These are phyloP conservation scores for Phtheirospermum japonicum DNA, from an alignment of 257 asterid species.

Conservation along the genomic window DNA sequence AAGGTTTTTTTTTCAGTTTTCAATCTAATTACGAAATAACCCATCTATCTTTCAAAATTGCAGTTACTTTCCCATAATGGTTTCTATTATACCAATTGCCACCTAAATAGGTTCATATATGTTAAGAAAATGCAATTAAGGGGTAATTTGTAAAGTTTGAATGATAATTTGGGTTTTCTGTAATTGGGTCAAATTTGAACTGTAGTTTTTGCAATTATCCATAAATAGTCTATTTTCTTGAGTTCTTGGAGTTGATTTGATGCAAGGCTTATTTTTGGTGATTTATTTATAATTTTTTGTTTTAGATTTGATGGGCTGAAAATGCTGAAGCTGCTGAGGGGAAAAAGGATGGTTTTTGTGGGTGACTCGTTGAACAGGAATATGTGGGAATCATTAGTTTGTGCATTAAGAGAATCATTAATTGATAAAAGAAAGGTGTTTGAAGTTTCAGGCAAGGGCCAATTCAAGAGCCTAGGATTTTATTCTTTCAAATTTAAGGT, in stretches of 20 bases:
- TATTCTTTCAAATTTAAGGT: slow-evolving; percentile 57
- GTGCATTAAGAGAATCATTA: slow-evolving; percentile 47
- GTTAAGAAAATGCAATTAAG: no score
- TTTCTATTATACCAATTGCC: no score
- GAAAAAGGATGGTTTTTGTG: slow-evolving; percentile 55
- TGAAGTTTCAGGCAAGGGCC: slow-evolving; percentile 42
- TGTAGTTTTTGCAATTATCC: neutral
- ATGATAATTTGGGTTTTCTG: neutral
- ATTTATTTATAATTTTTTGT: neutral
- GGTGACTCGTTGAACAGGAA: slow-evolving; percentile 72
- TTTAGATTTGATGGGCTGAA: slow-evolving; percentile 50
- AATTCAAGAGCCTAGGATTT: slow-evolving; percentile 47
- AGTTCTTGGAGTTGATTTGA: neutral
- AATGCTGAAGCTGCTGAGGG: slow-evolving; percentile 53
- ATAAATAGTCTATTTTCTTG: neutral
- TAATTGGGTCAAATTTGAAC: neutral
- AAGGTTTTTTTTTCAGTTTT: slow-evolving; percentile 36
- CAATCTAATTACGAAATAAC: neutral
- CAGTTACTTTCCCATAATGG: neutral
- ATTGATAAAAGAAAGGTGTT: slow-evolving; percentile 35
- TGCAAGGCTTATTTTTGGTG: neutral
- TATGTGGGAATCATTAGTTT: slow-evolving; percentile 69
- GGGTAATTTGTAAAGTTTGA: no score
- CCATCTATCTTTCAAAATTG: neutral
- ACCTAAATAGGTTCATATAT: no score